Percentiles rank a stretch among this genome's conserved stretches.
phyloP scores from a whole-genome alignment of 1,139 yeast species.

The Taphrina pruni region DNA sequence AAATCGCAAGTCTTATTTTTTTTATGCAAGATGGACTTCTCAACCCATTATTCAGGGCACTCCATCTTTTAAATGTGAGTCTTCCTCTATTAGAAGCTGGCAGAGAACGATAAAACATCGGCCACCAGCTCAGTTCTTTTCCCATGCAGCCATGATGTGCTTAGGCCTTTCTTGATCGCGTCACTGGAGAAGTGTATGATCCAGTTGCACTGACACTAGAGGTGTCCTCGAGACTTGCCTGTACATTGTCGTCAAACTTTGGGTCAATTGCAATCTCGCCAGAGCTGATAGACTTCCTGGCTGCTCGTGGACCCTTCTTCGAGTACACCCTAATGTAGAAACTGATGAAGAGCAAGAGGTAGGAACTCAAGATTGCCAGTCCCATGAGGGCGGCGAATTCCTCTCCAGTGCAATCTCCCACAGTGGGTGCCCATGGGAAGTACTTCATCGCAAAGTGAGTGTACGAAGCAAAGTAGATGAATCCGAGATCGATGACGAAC shows the following conservation, averaged over 20 bases:
- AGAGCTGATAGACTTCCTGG: conserved; percentile 31
- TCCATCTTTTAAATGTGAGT: too few relatives aligned
- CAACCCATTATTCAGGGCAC: too few relatives aligned
- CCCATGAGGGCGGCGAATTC: conserved; percentile 93
- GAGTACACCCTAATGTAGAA: conserved; percentile 89
- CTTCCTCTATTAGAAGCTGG: too few relatives aligned
- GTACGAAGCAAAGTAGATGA: conserved; percentile 92
- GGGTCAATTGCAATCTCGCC: conserved; percentile 40
- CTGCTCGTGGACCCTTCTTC: conserved; percentile 50
- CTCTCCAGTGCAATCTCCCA: conserved; percentile 89
- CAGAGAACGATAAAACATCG: too few relatives aligned
- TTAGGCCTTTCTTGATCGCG: conserved; percentile 42
- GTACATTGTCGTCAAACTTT: conserved; percentile 34
- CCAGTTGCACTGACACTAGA: conserved; percentile 26
- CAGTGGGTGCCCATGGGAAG: conserved; percentile 69
- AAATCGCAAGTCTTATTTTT: too few relatives aligned
- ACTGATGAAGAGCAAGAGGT: conserved; percentile 86
- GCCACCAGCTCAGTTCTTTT: too few relatives aligned
- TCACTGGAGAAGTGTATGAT: conserved; percentile 30
- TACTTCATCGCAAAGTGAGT: conserved; percentile 52
- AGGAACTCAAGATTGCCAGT: conserved; percentile 84
- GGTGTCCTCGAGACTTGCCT: conserved; percentile 34
- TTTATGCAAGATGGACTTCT: too few relatives aligned
- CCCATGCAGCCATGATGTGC: neutral
- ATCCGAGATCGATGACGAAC: conserved; percentile 83